Base-by-base conservation (phyloP, 176 grass and related monocot genomes). In the Aechmea fasciata region DNA sequence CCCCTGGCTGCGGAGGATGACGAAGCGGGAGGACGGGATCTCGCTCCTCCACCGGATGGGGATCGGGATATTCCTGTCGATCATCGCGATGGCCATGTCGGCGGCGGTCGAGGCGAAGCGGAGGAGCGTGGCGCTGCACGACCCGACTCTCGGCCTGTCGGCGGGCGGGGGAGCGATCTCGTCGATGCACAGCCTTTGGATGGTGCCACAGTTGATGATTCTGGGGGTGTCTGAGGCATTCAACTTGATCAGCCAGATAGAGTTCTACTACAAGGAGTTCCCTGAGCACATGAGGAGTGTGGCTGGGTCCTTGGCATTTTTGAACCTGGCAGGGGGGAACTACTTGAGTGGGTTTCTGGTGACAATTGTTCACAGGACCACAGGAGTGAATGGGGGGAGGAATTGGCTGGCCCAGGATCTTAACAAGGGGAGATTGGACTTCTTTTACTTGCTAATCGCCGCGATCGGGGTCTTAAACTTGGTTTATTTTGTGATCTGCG, bases 231-330 rank as follows among this genome's bases (percentile, higher is more conserved):
- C 95, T 0, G 95, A 99, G 82, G 95, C 87, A 0, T 94, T 99
- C 71, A 99, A 99, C 84, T 78, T 94, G 80, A 89, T 99, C 71
- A 93, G 95, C 82, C 95, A 99, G 73, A 90, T 99, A 33, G 95
- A 99, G 87, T 99, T 99, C 81, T 90, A 94, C 80, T 99, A 99
- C 87, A 94, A 90, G 82, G 87, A 99, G 69, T 90, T 99, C 63
- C 95, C 95, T 3, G 95, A 99, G 81, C 90, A 94, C 87, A 99
- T 99, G 95, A 51, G 90, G 65, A 99, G 90, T 71, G 82, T 99
- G 3, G 95, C 90, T 0, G 95, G 95, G 29, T 86, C 95, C 62
- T 81, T 99, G 14, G 82, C 90, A 3, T 99, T 94, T 81, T 82
- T 85, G 73, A 92, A 92, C 71, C 85, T 99, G 3, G 90, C 95